Base-by-base conservation (phyloP, 31 red algal genomes). In the Asparagopsis taxiformis region DNA sequence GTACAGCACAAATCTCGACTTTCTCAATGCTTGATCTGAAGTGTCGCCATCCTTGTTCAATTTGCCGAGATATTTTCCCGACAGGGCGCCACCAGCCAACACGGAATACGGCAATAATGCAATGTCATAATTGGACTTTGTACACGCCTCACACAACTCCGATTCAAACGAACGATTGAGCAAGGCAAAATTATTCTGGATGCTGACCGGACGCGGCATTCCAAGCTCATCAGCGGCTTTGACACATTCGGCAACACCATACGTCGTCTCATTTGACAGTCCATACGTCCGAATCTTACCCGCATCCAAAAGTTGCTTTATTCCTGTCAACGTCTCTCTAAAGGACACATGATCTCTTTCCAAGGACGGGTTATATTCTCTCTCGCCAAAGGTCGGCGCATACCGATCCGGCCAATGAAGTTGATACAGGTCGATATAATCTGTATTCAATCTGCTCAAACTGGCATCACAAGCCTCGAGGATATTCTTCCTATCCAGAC, bases 381-480 rank as follows among this genome's bases (percentile, higher is more conserved):
- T 52, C 17, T 55, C 38, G 8, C 82, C 80, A 50, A 89, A 98
- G 7, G 80, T 29, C 33, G 95, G 95, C 38, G 87, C 85, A 51
- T 80, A 92, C 20, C 95, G 82, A 52, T 88, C 95, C 5, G 95
- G 95, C 89, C 95, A 98, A 56, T 98, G 95, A 36, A 98, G 74
- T 65, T 98, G 95, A 44, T 87, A 85, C 41, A 98, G 71, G 62
- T 93, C 89, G 61, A 98, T 91, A 59, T 93, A 93, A 37, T 98
- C 85, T 21, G 79, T 87, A 25, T 78, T 17, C 31, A 97, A 56
- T n/a, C 94, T 62, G 29, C 67, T 41, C 21, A 97, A 54, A 55
- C 70, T 83, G 0, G 75, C 88, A 30, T 88, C 63, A n/a, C 74
- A 82, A 11, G 94, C 94, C 31, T 19, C 58, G 9, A 66, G 55